A percentile compares a stretch with the other conserved stretches of the same genome.
Conservation (phyloP, 164 flowering plant genomes). For the Aristolochia californica region DNA sequence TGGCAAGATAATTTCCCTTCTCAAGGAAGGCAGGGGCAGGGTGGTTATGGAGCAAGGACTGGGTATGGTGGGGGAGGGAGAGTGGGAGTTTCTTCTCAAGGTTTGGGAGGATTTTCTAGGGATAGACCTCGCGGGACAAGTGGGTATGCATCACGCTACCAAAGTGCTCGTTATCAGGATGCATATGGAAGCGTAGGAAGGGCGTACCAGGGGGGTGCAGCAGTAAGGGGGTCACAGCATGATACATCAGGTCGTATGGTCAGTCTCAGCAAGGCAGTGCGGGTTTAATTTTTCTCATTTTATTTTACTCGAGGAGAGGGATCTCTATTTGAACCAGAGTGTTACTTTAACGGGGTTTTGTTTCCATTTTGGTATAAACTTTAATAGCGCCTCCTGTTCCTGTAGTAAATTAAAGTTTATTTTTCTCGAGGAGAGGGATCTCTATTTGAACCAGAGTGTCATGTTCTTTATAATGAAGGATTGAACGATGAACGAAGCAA, state of each 20-base stretch:
- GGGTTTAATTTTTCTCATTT: conserved; percentile 16
- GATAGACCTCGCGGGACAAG: conserved; percentile 26
- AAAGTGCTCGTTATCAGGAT: conserved; percentile 35
- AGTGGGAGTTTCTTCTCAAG: conserved; percentile 15
- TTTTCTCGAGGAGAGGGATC: too few species aligned
- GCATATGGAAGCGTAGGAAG: conserved; percentile 32
- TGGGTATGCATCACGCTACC: too few species aligned
- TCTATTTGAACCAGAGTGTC: too few species aligned
- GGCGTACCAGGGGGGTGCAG: conserved; percentile 29
- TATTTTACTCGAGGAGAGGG: too few species aligned
- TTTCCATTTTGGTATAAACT: too few species aligned
- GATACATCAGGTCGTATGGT: conserved; percentile 64
- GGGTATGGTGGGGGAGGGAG: conserved; percentile 39
- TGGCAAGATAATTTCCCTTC: conserved; percentile 56
- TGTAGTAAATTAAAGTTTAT: too few species aligned
- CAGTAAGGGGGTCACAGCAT: conserved; percentile 37
- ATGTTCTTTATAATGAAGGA: too few species aligned
- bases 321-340: too few species aligned
- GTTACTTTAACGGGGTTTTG: too few species aligned
- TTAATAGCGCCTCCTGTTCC: too few species aligned
- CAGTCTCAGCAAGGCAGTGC: conserved; percentile 48
- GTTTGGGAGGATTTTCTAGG: conserved; percentile 28
- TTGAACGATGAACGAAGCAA: too few species aligned
- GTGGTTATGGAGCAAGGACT: conserved; percentile 32
- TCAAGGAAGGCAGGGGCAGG: conserved; percentile 51